Conservation (phyloP, 2,329 filamentous ascomycete genomes). For the Xylariomycetidae sp. region DNA sequence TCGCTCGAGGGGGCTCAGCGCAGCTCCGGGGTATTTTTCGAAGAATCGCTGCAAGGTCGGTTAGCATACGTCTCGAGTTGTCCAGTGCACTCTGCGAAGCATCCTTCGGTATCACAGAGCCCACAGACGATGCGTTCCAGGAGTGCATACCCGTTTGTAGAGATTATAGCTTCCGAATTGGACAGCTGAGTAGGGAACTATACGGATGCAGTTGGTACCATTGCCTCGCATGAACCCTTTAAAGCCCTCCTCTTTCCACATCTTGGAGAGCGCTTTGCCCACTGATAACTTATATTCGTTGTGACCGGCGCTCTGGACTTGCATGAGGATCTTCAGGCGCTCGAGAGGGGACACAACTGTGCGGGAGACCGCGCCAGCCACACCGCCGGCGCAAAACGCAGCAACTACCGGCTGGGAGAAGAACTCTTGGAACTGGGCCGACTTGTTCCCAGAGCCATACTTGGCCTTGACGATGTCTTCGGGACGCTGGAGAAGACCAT, state of each 20-base stretch:
- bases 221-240: constrained; percentile 96
- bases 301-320: constrained; percentile 84
- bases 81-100: no score
- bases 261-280: constrained; percentile 81
- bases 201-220: constrained; percentile 96
- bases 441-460: constrained; percentile 19
- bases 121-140: no score
- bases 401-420: constrained; percentile 81
- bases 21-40: constrained; percentile 66
- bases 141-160: constrained; percentile 86
- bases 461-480: constrained; percentile 25
- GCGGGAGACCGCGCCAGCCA: constrained; percentile 93
- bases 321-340: constrained; percentile 94
- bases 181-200: constrained; percentile 95
- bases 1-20: constrained; percentile 66
- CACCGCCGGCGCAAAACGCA: constrained; percentile 88
- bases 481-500: constrained; percentile 16
- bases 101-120: no score
- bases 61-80: constrained; percentile 8
- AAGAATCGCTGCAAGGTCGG: constrained; percentile 56
- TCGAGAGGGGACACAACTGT: constrained; percentile 96
- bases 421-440: constrained; percentile 36
- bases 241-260: constrained; percentile 97
- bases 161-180: constrained; percentile 98
- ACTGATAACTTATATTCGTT: constrained; percentile 93